Evolutionary conservation across 768 basidiomycete species (phyloP).

Genomic region (Auricularia cornea): DNA sequence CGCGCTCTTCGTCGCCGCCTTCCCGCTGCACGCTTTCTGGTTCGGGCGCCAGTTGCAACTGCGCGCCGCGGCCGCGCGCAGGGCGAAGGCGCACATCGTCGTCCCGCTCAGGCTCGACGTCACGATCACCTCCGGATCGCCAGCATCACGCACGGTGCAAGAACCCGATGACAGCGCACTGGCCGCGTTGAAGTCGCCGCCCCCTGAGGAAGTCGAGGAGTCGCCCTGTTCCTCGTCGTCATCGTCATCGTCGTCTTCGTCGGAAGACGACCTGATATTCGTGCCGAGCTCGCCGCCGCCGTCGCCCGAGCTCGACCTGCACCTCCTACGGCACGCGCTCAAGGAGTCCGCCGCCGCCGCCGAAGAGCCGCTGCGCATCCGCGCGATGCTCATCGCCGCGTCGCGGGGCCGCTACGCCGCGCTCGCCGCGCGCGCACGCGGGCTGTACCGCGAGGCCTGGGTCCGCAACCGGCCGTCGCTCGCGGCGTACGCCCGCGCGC

Average conservation of each 20-base stretch:
- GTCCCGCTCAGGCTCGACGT: background rate
- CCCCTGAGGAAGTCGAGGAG: background rate
- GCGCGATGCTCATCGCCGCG: background rate
- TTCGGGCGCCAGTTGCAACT: constrained; percentile 27
- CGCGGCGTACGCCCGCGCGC: background rate
- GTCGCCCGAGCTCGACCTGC: background rate
- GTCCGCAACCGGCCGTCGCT: background rate
- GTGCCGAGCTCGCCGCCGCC: background rate
- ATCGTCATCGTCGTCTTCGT: background rate
- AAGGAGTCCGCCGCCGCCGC: background rate
- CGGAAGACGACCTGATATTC: background rate
- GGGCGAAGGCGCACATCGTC: background rate
- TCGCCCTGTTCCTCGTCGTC: too few relatives aligned
- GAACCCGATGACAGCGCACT: background rate
- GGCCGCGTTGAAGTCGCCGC: background rate
- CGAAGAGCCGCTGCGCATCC: background rate
- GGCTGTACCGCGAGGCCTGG: background rate
- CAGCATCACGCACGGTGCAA: background rate
- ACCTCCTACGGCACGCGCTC: background rate
- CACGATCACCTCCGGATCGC: background rate
- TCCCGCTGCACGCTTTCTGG: constrained; percentile 47
- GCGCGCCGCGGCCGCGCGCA: background rate
- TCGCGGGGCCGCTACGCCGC: background rate
- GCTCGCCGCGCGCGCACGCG: background rate
- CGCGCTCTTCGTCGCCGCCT: constrained; percentile 30